Percentiles rank a stretch among this genome's conserved stretches.
Evolutionary conservation across 257 asterid species (phyloP).

Genomic region (Solanum microdontum): DNA sequence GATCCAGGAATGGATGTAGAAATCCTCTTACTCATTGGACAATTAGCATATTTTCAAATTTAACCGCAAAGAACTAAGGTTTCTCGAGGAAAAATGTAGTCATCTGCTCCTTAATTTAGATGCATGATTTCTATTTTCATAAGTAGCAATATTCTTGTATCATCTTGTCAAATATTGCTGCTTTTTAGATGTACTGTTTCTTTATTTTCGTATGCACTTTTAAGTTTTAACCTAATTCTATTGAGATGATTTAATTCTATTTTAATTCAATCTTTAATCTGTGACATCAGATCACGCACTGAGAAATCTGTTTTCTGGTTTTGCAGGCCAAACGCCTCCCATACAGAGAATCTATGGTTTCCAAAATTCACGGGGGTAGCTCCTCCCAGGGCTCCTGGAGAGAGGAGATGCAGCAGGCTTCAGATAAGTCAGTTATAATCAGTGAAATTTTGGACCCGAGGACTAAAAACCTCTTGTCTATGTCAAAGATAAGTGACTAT

Average conservation of each 20-base stretch:
- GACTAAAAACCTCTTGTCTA: slow-evolving; percentile 70
- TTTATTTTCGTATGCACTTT: background rate
- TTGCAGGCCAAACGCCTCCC: slow-evolving; percentile 95
- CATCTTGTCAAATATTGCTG: background rate
- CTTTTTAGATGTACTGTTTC: background rate
- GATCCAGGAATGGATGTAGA: background rate
- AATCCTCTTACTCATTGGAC: background rate
- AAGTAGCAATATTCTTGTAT: background rate
- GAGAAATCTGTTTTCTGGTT: slow-evolving; percentile 9
- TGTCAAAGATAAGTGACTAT: slow-evolving; percentile 87
- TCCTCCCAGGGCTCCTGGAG: slow-evolving; percentile 90
- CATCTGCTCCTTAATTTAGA: background rate
- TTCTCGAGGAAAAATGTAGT: background rate
- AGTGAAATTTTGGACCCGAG: slow-evolving; percentile 94
- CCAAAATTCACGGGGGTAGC: slow-evolving; percentile 52
- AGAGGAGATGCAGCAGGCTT: slow-evolving; percentile 97
- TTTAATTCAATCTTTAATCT: background rate
- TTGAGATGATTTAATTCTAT: background rate
- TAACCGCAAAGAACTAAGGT: background rate
- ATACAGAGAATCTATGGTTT: slow-evolving; percentile 50
- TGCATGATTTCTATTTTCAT: background rate
- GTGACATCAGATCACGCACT: background rate
- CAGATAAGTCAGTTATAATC: slow-evolving; percentile 75
- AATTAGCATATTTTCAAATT: background rate
- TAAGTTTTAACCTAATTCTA: background rate